phyloP scores from a whole-genome alignment of 441 rosid genomes.

The Erodium trifolium region DNA sequence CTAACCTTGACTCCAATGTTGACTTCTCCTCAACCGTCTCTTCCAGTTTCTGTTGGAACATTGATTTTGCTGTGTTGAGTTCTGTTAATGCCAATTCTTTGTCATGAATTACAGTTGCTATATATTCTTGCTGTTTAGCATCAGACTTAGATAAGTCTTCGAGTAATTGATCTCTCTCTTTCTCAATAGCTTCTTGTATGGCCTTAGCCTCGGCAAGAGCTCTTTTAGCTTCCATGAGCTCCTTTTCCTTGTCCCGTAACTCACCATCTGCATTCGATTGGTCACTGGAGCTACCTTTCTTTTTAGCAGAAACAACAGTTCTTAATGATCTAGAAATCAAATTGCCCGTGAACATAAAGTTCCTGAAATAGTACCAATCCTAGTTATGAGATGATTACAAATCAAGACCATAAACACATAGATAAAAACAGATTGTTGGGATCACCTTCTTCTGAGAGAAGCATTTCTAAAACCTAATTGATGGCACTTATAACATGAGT shows the following conservation, averaged over 20 bases:
- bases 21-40: slow-evolving; percentile 32
- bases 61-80: slow-evolving; percentile 31
- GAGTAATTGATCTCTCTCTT: slow-evolving; percentile 35
- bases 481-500: not conserved
- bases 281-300: slow-evolving; percentile 25
- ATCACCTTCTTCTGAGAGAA: slow-evolving; percentile 2
- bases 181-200: slow-evolving; percentile 28
- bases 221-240: slow-evolving; percentile 23
- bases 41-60: slow-evolving; percentile 33
- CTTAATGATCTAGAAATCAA: slow-evolving; percentile 22
- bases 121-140: slow-evolving; percentile 34
- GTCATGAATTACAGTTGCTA: slow-evolving; percentile 28
- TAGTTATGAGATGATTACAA: not conserved
- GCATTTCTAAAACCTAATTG: slow-evolving; percentile 9
- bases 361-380: slow-evolving; percentile 21
- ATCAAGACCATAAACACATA: not conserved
- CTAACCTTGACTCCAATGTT: slow-evolving; percentile 33
- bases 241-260: slow-evolving; percentile 18
- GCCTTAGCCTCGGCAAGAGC: slow-evolving; percentile 34
- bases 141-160: slow-evolving; percentile 31
- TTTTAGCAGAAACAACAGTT: slow-evolving; percentile 21
- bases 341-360: slow-evolving; percentile 14
- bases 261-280: slow-evolving; percentile 13
- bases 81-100: slow-evolving; percentile 34
- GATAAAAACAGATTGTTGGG: not conserved